Conservation (phyloP, 1,284 basidiomycete genomes). For the Ganoderma boninense region DNA sequence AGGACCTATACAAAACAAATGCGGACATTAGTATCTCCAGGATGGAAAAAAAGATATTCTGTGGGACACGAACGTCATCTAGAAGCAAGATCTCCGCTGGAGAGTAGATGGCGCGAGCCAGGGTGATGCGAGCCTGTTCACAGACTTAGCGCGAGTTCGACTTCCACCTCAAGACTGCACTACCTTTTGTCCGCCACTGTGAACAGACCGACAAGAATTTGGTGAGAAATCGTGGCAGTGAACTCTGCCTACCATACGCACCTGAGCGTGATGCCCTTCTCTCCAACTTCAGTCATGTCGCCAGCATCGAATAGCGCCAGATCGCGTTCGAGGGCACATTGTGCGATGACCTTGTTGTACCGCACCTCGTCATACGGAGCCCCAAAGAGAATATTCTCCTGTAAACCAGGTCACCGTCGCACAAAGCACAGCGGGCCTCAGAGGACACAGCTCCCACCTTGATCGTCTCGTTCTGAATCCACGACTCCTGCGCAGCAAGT, state of each 20-base stretch:
- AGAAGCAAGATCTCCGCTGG: constrained; percentile 68
- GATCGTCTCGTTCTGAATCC: constrained; percentile 45
- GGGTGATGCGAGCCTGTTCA: constrained; percentile 72
- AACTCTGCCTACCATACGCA: constrained; percentile 54
- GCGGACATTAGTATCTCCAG: background rate
- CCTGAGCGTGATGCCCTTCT: constrained; percentile 67
- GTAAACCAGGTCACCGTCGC: too few relatives aligned
- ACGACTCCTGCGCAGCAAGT: constrained; percentile 79
- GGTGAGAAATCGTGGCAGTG: background rate
- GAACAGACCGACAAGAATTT: too few relatives aligned
- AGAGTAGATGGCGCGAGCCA: constrained; percentile 79
- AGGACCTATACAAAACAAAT: constrained; percentile 43
- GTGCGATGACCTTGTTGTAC: constrained; percentile 61
- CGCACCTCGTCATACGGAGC: constrained; percentile 49
- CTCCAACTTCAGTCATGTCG: constrained; percentile 75
- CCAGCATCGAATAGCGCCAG: constrained; percentile 74
- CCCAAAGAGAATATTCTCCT: constrained; percentile 56
- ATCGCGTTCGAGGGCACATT: constrained; percentile 71
- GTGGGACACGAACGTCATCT: constrained; percentile 60
- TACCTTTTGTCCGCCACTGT: constrained; percentile 69
- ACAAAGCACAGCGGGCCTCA: too few relatives aligned
- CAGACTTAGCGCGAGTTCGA: background rate
- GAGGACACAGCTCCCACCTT: constrained; percentile 33
- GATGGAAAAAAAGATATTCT: background rate
- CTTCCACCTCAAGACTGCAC: background rate